Percentiles rank a stretch among this genome's conserved stretches.
Evolutionary conservation across 768 basidiomycete species (phyloP).

Genomic region (Lactarius sp.): DNA sequence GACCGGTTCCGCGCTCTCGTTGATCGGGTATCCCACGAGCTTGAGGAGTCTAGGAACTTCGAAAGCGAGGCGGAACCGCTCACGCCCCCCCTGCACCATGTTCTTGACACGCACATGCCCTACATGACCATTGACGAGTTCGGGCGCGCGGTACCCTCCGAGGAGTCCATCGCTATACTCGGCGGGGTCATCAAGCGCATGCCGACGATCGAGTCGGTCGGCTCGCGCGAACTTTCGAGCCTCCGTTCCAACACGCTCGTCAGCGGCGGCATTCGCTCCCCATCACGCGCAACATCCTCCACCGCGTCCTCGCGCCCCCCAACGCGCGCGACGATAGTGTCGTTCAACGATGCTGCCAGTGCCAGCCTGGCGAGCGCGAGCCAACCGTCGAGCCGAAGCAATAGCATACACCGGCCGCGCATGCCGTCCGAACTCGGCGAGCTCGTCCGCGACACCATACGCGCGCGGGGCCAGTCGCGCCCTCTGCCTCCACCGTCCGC

Average conservation of each 20-base stretch:
- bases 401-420: constrained; percentile 17
- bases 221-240: constrained; percentile 51
- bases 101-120: constrained; percentile 27
- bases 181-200: constrained; percentile 65
- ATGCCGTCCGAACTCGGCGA: constrained; percentile 23
- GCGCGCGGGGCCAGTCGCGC: constrained; percentile 10
- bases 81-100: constrained; percentile 19
- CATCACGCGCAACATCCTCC: constrained; percentile 7
- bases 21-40: constrained; percentile 47
- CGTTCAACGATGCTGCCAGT: constrained; percentile 17
- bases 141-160: constrained; percentile 35
- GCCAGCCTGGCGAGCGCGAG: constrained; percentile 13
- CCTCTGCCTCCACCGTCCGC: background rate
- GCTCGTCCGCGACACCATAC: constrained; percentile 14
- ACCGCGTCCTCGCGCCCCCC: constrained; percentile 20
- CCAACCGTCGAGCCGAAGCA: constrained; percentile 18
- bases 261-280: background rate
- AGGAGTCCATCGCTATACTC: constrained; percentile 54
- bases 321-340: constrained; percentile 20
- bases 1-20: constrained; percentile 50
- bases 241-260: constrained; percentile 22
- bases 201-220: constrained; percentile 78
- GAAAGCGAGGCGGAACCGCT: constrained; percentile 23
- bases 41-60: constrained; percentile 43
- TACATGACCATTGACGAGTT: constrained; percentile 42